Percentiles rank a stretch among this genome's conserved stretches.
phyloP scores from a whole-genome alignment of 1,139 yeast species.

The Pneumocystis oryctolagi region DNA sequence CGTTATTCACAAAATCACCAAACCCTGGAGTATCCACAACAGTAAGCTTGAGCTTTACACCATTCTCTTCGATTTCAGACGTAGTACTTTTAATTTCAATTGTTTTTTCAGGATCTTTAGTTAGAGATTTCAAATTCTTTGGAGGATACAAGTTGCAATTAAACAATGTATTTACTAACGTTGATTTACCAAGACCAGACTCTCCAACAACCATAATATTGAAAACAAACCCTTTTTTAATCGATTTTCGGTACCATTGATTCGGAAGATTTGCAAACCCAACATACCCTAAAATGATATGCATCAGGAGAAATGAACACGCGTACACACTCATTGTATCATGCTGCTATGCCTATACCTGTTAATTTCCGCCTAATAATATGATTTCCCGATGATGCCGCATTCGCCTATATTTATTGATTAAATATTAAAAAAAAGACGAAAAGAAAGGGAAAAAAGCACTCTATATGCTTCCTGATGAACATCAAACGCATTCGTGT shows the following conservation, averaged over 20 bases:
- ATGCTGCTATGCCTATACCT: not conserved
- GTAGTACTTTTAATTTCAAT: conserved; percentile 55
- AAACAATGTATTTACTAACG: conserved; percentile 81
- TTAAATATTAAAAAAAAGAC: not conserved
- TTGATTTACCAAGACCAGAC: conserved; percentile 85
- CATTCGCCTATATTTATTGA: not conserved
- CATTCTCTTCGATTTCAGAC: conserved; percentile 79
- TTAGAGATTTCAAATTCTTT: conserved; percentile 12
- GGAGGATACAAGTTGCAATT: conserved; percentile 33
- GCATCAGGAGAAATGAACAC: not conserved
- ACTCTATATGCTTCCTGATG: not conserved
- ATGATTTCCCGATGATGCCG: conserved; percentile 1
- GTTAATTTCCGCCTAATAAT: conserved; percentile 13
- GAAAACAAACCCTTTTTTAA: conserved; percentile 84
- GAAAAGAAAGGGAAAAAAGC: not conserved
- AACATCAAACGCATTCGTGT: not conserved
- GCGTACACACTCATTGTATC: not conserved
- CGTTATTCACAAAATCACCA: conserved; percentile 80
- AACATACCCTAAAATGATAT: conserved; percentile 45
- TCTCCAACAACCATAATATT: conserved; percentile 81
- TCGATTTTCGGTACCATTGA: conserved; percentile 95
- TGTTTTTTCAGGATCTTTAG: conserved; percentile 27
- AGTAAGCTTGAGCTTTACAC: conserved; percentile 70
- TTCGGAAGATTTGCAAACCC: conserved; percentile 97
- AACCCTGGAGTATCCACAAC: conserved; percentile 89